Evolutionary conservation across 2,329 filamentous ascomycete species (phyloP).

Genomic region (Aureobasidium vineae): DNA sequence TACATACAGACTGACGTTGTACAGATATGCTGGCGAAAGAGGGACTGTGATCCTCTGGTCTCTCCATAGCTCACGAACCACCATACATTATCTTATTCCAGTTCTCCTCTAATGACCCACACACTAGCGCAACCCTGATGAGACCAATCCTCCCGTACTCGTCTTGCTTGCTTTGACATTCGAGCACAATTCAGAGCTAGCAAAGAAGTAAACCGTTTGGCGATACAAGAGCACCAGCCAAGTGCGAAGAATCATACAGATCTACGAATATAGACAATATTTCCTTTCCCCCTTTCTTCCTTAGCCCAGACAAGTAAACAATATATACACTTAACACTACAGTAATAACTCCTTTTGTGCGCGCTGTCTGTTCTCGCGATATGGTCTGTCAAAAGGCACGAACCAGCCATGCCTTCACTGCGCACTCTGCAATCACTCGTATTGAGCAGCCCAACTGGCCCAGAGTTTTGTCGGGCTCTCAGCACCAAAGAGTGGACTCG

Average conservation of each 20-base stretch:
- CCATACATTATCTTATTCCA: not conserved
- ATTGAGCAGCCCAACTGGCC: slow-evolving; percentile 37
- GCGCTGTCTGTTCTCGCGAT: not conserved
- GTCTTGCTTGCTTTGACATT: not conserved
- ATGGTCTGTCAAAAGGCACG: not conserved
- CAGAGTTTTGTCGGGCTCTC: slow-evolving; percentile 41
- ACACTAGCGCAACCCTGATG: not conserved
- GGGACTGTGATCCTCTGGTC: not conserved
- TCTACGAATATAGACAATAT: slow-evolving; percentile 1
- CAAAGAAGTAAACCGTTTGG: not conserved
- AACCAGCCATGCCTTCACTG: not conserved
- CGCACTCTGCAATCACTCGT: slow-evolving; percentile 28
- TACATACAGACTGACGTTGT: slow-evolving; percentile 34
- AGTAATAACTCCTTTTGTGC: not conserved
- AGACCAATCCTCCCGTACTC: not conserved
- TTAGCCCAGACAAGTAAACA: not conserved
- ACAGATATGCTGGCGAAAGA: slow-evolving; percentile 45
- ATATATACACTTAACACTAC: slow-evolving; percentile 9
- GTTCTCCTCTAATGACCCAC: not conserved
- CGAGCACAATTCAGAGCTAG: not conserved
- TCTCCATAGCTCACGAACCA: not conserved
- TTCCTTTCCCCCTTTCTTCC: not conserved
- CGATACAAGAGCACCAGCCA: slow-evolving; percentile 32
- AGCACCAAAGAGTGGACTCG: slow-evolving; percentile 29
- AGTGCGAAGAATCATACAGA: not conserved